Conservation (phyloP, 1,139 yeast genomes). For the Blastobotrys indianensis region DNA sequence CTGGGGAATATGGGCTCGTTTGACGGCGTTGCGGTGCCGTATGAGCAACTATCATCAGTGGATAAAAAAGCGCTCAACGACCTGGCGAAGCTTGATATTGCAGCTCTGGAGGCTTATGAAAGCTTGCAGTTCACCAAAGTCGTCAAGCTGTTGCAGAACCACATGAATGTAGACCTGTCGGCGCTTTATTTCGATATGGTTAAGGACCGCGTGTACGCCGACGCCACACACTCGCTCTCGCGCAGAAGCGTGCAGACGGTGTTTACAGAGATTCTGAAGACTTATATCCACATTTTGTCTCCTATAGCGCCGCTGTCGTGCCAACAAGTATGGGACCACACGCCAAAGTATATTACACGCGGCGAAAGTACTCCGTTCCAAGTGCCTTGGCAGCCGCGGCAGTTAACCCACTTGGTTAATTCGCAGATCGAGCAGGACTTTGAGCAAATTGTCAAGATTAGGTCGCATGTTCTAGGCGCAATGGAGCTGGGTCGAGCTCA, state of each 20-base stretch:
- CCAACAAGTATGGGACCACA: constrained; percentile 79
- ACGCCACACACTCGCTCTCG: constrained; percentile 40
- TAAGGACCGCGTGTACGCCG: constrained; percentile 83
- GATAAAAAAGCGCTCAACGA: constrained; percentile 63
- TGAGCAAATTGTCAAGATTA: constrained; percentile 40
- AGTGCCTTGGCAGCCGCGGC: constrained; percentile 39
- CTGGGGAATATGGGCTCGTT: constrained; percentile 63
- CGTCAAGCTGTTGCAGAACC: constrained; percentile 55
- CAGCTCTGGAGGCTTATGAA: constrained; percentile 44
- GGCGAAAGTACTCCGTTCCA: constrained; percentile 45
- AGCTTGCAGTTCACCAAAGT: constrained; percentile 63
- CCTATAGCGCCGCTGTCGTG: constrained; percentile 80
- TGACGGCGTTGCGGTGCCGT: constrained; percentile 28
- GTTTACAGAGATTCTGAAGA: constrained; percentile 51
- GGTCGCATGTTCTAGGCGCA: constrained; percentile 45
- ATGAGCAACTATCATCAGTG: constrained; percentile 44
- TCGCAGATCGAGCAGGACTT: constrained; percentile 32
- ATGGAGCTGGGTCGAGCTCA: constrained; percentile 46
- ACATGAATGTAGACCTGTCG: constrained; percentile 70
- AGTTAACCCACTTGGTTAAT: constrained; percentile 36
- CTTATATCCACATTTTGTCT: constrained; percentile 60
- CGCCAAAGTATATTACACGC: constrained; percentile 36
- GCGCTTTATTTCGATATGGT: constrained; percentile 81
- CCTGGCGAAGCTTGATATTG: constrained; percentile 44
- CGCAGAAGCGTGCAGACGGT: constrained; percentile 72